These are phyloP conservation scores for Yamadazyma jaroonii DNA, from an alignment of 1,139 yeast genomes.

Conservation along the genomic window DNA sequence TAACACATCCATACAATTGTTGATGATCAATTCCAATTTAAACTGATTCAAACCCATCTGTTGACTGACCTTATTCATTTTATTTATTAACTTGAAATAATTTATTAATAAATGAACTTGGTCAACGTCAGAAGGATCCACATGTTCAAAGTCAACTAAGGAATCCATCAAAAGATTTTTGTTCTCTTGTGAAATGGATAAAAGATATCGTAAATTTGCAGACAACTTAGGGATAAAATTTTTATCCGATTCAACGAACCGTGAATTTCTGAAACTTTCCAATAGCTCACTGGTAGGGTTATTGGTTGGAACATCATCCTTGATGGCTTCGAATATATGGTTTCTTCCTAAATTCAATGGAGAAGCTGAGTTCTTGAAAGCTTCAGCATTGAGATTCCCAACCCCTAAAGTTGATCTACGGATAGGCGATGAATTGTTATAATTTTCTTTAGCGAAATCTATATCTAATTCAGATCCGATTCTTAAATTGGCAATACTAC, in stretches of 20 bases:
- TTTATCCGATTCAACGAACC: background rate
- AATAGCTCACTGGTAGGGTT: background rate
- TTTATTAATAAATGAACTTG: slow-evolving; percentile 6
- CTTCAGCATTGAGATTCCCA: background rate
- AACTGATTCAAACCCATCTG: slow-evolving; percentile 6
- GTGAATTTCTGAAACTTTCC: background rate
- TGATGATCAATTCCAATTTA: slow-evolving; percentile 8
- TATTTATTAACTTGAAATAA: slow-evolving; percentile 9
- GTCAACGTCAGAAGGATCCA: slow-evolving; percentile 1
- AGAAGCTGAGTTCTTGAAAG: background rate
- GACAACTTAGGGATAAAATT: background rate
- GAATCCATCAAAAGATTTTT: background rate
- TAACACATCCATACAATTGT: slow-evolving; percentile 8
- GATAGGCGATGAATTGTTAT: slow-evolving; percentile 11
- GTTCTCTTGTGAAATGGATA: background rate
- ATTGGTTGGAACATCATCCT: background rate
- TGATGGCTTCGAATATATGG: background rate
- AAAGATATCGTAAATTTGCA: background rate
- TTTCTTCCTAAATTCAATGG: background rate
- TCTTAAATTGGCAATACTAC: too few species aligned
- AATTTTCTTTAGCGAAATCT: slow-evolving; percentile 9
- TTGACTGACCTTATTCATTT: slow-evolving; percentile 7
- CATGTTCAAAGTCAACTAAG: background rate
- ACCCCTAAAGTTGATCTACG: slow-evolving; percentile 6
- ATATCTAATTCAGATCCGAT: background rate